A percentile compares a stretch with the other conserved stretches of the same genome.
phyloP scores from a whole-genome alignment of 1,284 basidiomycete species.

The Pseudozyma flocculosa region DNA sequence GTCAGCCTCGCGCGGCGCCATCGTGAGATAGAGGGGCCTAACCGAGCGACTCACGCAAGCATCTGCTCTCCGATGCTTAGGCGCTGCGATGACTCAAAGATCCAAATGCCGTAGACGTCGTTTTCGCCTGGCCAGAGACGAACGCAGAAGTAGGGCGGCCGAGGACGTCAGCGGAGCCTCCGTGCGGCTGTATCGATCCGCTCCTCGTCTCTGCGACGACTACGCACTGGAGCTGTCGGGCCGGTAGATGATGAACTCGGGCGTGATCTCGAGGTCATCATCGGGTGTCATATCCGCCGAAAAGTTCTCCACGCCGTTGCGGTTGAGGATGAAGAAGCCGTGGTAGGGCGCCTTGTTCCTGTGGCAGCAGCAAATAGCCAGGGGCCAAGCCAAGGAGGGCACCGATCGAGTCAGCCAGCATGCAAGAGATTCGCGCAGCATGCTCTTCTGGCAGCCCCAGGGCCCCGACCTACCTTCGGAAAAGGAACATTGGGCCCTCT shows the following conservation, averaged over 20 bases:
- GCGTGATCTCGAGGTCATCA: slow-evolving; percentile 69
- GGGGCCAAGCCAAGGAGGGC: background rate
- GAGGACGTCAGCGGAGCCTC: too few relatives aligned
- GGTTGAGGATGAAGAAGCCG: slow-evolving; percentile 82
- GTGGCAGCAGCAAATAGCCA: background rate
- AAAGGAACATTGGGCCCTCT: slow-evolving; percentile 86
- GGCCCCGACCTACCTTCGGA: slow-evolving; percentile 80
- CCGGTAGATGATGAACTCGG: slow-evolving; percentile 71
- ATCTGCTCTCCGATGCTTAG: slow-evolving; percentile 65
- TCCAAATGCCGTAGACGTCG: slow-evolving; percentile 74
- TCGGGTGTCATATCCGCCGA: slow-evolving; percentile 74
- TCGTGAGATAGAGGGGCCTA: too few relatives aligned
- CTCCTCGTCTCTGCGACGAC: too few relatives aligned
- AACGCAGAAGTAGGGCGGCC: background rate
- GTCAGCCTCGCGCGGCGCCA: too few relatives aligned
- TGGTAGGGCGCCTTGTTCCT: slow-evolving; percentile 65
- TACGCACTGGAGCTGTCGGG: slow-evolving; percentile 61
- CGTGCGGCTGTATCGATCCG: too few relatives aligned
- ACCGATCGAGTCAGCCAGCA: too few relatives aligned
- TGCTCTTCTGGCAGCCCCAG: too few relatives aligned
- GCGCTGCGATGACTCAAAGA: slow-evolving; percentile 70
- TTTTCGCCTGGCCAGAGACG: slow-evolving; percentile 20
- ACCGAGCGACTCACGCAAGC: slow-evolving; percentile 10
- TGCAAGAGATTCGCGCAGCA: too few relatives aligned
- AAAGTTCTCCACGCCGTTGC: slow-evolving; percentile 81